Conservation (phyloP, 73 alveolate species). For the Blepharisma japonicum region DNA sequence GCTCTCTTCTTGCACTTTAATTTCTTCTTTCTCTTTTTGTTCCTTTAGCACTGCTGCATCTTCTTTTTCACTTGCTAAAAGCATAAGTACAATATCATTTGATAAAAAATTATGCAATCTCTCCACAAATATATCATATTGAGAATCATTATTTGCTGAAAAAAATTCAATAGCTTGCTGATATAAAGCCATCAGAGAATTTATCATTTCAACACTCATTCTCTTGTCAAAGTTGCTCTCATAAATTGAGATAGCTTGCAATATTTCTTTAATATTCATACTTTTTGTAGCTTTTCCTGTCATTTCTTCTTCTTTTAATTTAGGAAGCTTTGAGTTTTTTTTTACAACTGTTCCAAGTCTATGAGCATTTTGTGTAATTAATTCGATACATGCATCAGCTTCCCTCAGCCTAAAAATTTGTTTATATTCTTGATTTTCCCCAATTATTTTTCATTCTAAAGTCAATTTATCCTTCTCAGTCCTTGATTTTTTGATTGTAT, state of each 20-base stretch:
- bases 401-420: slow-evolving; percentile 22
- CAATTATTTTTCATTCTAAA: slow-evolving; percentile 49
- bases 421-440: slow-evolving; percentile 32
- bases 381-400: slow-evolving; percentile 32
- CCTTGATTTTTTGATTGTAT: slow-evolving; percentile 38
- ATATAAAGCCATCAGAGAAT: slow-evolving; percentile 43
- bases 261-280: slow-evolving; percentile 42
- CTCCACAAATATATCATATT: slow-evolving; percentile 50
- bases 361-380: slow-evolving; percentile 36
- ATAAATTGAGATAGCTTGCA: slow-evolving; percentile 52
- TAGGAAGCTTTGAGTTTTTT: slow-evolving; percentile 27
- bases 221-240: slow-evolving; percentile 43
- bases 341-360: slow-evolving; percentile 48
- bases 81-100: slow-evolving; percentile 49
- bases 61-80: slow-evolving; percentile 35
- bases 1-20: neutral
- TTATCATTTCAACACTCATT: slow-evolving; percentile 31
- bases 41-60: slow-evolving; percentile 18
- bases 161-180: slow-evolving; percentile 65
- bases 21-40: slow-evolving; percentile 22
- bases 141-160: slow-evolving; percentile 50
- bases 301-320: slow-evolving; percentile 42
- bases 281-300: slow-evolving; percentile 33
- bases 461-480: slow-evolving; percentile 37
- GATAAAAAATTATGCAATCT: slow-evolving; percentile 45